These are phyloP conservation scores for Macrophomina phaseolina DNA, from an alignment of 2,329 filamentous ascomycete genomes.

Conservation along the genomic window DNA sequence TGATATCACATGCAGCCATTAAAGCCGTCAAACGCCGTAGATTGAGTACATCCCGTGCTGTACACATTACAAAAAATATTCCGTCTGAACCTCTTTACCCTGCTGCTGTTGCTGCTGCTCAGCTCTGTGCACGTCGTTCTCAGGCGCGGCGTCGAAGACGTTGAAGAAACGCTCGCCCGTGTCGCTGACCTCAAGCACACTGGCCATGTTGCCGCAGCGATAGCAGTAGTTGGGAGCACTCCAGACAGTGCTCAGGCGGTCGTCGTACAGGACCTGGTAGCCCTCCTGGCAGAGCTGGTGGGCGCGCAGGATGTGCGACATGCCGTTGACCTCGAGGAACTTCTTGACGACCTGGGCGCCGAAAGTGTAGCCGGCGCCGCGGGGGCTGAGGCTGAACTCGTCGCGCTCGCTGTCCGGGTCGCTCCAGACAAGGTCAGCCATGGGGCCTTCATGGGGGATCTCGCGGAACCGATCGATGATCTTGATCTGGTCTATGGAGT, in stretches of 20 bases:
- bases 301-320: conserved; percentile 97
- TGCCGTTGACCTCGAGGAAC: conserved; percentile 94
- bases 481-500: conserved; percentile 99
- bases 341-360: conserved; percentile 98
- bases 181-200: conserved; percentile 94
- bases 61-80: conserved; percentile 67
- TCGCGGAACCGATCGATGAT: conserved; percentile 99
- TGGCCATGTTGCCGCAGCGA: conserved; percentile 94
- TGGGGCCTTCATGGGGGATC: conserved; percentile 97
- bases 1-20: conserved; percentile 24
- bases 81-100: conserved; percentile 73
- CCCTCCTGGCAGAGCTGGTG: conserved; percentile 98
- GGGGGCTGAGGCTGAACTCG: conserved; percentile 91
- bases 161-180: conserved; percentile 95
- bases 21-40: conserved; percentile 10
- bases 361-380: conserved; percentile 96
- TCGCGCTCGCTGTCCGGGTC: conserved; percentile 97
- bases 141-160: conserved; percentile 94
- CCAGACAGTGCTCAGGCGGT: conserved; percentile 94
- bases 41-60: background rate
- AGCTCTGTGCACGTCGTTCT: conserved; percentile 85
- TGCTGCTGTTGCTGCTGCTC: conserved; percentile 77
- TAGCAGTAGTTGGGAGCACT: conserved; percentile 82
- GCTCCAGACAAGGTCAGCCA: conserved; percentile 99
- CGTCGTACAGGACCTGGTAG: conserved; percentile 95